Evolutionary conservation across 768 basidiomycete species (phyloP).

Genomic region (Tricholoma saponaceum): DNA sequence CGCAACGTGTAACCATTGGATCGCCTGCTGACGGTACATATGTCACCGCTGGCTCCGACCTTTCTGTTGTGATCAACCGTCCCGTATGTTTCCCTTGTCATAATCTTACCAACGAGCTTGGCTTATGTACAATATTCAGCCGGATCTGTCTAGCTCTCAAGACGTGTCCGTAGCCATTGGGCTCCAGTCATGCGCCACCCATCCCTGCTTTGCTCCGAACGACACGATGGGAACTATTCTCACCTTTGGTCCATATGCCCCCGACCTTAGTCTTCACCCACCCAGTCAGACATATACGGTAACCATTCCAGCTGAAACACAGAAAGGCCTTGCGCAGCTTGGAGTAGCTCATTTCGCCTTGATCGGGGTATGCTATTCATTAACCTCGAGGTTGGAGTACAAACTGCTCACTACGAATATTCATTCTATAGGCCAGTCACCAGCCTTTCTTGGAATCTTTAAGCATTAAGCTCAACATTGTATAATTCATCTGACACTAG

Average conservation of each 20-base stretch:
- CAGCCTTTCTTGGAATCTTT: neutral
- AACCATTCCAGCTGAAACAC: neutral
- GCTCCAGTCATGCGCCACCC: neutral
- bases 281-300: neutral
- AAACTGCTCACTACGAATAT: neutral
- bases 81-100: neutral
- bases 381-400: neutral
- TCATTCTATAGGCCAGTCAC: neutral
- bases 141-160: neutral
- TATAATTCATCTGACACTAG: neutral
- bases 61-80: conserved; percentile 44
- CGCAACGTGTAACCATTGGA: conserved; percentile 39
- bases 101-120: neutral
- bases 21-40: conserved; percentile 30
- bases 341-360: neutral
- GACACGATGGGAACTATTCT: neutral
- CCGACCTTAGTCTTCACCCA: neutral
- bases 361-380: neutral
- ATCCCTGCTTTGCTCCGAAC: neutral
- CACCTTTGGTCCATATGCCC: neutral
- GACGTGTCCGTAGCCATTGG: neutral
- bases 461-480: neutral
- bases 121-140: neutral
- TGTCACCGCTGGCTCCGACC: conserved; percentile 30
- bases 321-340: neutral